phyloP scores from a whole-genome alignment of 176 grass and related monocot genomes.

The Puya raimondii region DNA sequence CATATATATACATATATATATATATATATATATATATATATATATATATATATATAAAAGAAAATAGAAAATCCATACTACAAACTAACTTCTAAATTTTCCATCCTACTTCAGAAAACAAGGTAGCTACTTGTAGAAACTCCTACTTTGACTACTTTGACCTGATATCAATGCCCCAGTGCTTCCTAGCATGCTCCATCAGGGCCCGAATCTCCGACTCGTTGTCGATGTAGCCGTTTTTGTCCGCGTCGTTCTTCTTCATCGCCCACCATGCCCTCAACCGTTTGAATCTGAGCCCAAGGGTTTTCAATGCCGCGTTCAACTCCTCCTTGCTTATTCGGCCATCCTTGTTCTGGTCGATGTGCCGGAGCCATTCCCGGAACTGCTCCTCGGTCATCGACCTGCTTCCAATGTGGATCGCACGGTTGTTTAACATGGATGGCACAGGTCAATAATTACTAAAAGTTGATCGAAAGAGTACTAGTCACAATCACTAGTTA shows the following conservation, averaged over 20 bases:
- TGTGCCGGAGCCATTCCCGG: slow-evolving; percentile 4
- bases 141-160: background rate
- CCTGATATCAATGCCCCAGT: slow-evolving; percentile 13
- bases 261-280: slow-evolving; percentile 20
- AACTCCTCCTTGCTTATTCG: slow-evolving; percentile 16
- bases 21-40: no score
- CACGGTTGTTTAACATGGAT: background rate
- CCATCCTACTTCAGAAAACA: background rate
- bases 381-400: slow-evolving; percentile 23
- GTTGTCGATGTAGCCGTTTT: slow-evolving; percentile 8
- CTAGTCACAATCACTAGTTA: no score
- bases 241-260: slow-evolving; percentile 10
- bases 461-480: no score
- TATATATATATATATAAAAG: no score
- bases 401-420: background rate
- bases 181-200: slow-evolving; percentile 12
- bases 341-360: slow-evolving; percentile 15
- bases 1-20: no score
- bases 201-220: slow-evolving; percentile 9
- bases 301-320: background rate
- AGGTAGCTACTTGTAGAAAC: background rate
- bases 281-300: slow-evolving; percentile 13
- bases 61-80: no score
- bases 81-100: no score
- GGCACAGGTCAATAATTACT: background rate